A percentile compares a stretch with the other conserved stretches of the same genome.
Evolutionary conservation across 495 filamentous ascomycete genomes (phyloP).

Genomic region (Thozetella sp.): DNA sequence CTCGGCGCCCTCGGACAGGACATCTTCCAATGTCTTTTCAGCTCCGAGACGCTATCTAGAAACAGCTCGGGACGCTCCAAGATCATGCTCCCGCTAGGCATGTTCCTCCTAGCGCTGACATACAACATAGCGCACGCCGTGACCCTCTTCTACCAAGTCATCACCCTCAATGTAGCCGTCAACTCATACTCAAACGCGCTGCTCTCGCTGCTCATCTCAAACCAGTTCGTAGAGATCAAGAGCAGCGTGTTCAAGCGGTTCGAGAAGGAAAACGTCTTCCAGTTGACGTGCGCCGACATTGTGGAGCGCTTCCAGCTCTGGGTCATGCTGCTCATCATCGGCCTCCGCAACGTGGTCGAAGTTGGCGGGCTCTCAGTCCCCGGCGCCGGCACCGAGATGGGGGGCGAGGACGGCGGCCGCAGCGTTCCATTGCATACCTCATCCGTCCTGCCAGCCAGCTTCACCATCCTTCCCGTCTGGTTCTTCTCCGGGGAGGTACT

Average conservation of each 20-base stretch:
- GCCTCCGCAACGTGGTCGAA: constrained; percentile 92
- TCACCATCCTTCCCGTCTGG: constrained; percentile 87
- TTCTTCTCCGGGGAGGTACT: constrained; percentile 77
- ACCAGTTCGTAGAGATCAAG: constrained; percentile 99
- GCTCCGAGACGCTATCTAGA: constrained; percentile 85
- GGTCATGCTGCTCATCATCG: constrained; percentile 96
- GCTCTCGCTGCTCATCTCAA: constrained; percentile 86
- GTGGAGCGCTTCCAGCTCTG: constrained; percentile 98
- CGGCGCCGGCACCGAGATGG: constrained; percentile 38
- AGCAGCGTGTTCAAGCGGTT: constrained; percentile 96
- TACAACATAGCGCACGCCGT: constrained; percentile 90
- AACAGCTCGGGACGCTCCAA: constrained; percentile 89
- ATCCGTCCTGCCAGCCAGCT: constrained; percentile 80
- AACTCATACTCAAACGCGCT: constrained; percentile 98
- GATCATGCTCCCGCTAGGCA: constrained; percentile 84
- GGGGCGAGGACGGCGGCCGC: constrained; percentile 44
- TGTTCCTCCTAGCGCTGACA: constrained; percentile 82
- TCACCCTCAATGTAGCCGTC: constrained; percentile 95
- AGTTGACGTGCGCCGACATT: constrained; percentile 93
- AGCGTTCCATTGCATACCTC: constrained; percentile 45
- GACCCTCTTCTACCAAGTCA: constrained; percentile 93
- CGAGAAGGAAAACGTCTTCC: constrained; percentile 96
- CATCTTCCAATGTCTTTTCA: constrained; percentile 94
- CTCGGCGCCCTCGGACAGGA: constrained; percentile 93
- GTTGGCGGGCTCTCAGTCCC: constrained; percentile 69